Evolutionary conservation across 2,329 filamentous ascomycete species (phyloP).

Genomic region (Aspergillus pseudonomiae): DNA sequence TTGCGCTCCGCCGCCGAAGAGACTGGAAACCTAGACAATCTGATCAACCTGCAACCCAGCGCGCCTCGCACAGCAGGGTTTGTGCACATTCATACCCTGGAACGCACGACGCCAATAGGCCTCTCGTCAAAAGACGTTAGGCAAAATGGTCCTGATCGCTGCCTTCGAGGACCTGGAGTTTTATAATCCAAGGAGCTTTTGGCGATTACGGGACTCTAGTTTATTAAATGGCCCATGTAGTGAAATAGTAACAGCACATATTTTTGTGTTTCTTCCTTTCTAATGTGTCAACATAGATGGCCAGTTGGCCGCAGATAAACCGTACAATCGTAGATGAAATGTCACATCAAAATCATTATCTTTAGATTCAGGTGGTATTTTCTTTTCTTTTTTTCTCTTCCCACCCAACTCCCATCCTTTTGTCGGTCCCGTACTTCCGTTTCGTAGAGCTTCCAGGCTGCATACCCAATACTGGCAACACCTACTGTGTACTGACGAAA

Average conservation of each 20-base stretch:
- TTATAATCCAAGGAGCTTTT: conserved; percentile 31
- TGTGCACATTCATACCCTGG: conserved; percentile 43
- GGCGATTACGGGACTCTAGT: too few relatives aligned
- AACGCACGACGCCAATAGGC: conserved; percentile 42
- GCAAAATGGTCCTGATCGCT: conserved; percentile 47
- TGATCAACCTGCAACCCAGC: conserved; percentile 39
- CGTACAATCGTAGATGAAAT: conserved; percentile 13
- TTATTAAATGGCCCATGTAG: too few relatives aligned
- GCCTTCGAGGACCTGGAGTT: conserved; percentile 46
- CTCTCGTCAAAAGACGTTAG: conserved; percentile 38
- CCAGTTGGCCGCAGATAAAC: conserved; percentile 1
- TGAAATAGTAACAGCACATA: neutral
- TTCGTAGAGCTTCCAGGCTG: neutral
- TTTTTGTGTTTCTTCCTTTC: neutral
- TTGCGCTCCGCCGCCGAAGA: conserved; percentile 16
- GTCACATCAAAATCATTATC: conserved; percentile 2
- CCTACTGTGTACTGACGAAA: neutral
- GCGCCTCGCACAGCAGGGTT: conserved; percentile 43
- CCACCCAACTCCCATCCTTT: neutral
- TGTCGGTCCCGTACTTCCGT: neutral
- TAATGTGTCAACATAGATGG: neutral
- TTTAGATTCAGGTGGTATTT: neutral
- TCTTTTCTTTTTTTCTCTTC: neutral
- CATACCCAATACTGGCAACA: neutral
- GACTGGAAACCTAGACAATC: conserved; percentile 35